phyloP scores from a whole-genome alignment of 352 stramenopile genomes.

The Phytophthora niederhauseri region DNA sequence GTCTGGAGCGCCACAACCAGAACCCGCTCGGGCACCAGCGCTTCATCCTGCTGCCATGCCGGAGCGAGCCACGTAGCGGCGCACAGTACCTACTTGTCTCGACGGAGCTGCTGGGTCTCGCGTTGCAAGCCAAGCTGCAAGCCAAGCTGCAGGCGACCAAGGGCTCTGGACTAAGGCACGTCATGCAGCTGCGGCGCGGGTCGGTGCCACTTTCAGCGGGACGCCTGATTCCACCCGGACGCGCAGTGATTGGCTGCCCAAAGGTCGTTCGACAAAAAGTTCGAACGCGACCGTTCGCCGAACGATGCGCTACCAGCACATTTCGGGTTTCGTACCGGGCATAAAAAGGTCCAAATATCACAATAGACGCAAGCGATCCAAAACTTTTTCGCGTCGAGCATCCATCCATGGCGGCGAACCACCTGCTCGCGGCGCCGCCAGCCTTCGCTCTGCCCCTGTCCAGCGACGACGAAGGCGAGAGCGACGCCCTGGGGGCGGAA shows the following conservation, averaged over 20 bases:
- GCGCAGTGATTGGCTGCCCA: conserved; percentile 8
- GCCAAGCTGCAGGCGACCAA: background rate
- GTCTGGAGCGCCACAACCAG: background rate
- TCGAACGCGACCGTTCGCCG: conserved; percentile 32
- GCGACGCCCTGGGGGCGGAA: background rate
- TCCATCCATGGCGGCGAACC: conserved; percentile 28
- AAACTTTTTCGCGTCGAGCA: background rate
- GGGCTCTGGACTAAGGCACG: background rate
- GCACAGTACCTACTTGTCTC: background rate
- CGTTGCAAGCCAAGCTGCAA: background rate
- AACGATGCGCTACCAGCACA: background rate
- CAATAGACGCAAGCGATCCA: background rate
- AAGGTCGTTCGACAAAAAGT: conserved; percentile 30
- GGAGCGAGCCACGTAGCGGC: background rate
- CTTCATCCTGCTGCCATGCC: background rate
- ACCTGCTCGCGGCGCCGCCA: conserved; percentile 29
- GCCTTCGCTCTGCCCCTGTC: conserved; percentile 21
- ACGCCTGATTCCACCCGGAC: background rate
- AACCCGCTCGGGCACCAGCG: background rate
- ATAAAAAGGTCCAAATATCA: background rate
- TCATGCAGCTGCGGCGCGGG: background rate
- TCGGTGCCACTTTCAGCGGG: background rate
- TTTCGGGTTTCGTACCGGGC: background rate
- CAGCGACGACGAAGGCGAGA: conserved; percentile 24
- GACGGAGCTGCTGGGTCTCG: background rate